Percentiles rank a stretch among this genome's conserved stretches.
phyloP scores from a whole-genome alignment of 371 early-diverging fungal species.

The Apophysomyces trapeziformis region DNA sequence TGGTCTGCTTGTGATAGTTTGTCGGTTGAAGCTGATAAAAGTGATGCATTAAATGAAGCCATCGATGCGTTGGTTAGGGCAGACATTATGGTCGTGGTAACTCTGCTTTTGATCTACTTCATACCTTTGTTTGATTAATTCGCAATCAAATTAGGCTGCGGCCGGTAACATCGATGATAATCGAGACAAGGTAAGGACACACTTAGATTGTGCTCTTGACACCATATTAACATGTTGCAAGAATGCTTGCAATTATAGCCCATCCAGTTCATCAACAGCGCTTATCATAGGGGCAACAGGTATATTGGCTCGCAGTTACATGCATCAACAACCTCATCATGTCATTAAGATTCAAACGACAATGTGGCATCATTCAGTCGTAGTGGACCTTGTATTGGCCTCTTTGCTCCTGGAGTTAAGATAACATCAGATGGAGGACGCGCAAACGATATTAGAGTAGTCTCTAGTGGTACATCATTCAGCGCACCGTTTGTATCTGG shows the following conservation, averaged over 20 bases:
- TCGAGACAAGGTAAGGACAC: conserved; percentile 24
- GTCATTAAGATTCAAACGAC: conserved; percentile 50
- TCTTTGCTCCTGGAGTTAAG: conserved; percentile 65
- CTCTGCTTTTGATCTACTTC: not conserved
- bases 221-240: conserved; percentile 4
- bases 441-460: not conserved
- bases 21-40: conserved; percentile 19
- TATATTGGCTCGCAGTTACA: not conserved
- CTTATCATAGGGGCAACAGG: conserved; percentile 68
- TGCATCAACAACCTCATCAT: not conserved
- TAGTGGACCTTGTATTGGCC: conserved; percentile 73
- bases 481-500: conserved; percentile 24
- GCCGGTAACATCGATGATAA: conserved; percentile 28
- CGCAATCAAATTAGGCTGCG: conserved; percentile 17
- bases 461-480: conserved; percentile 24
- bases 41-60: conserved; percentile 20
- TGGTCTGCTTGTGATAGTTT: conserved; percentile 9
- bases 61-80: conserved; percentile 17
- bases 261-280: conserved; percentile 56
- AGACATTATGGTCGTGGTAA: conserved; percentile 17
- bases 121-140: not conserved
- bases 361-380: conserved; percentile 73
- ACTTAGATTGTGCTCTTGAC: no score
- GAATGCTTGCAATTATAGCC: conserved; percentile 67
- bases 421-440: conserved; percentile 6